Evolutionary conservation across 2,329 filamentous ascomycete genomes (phyloP), one percentile per base, ranked within the genome.

Genomic region (Myriosclerotinia curreyana): DNA sequence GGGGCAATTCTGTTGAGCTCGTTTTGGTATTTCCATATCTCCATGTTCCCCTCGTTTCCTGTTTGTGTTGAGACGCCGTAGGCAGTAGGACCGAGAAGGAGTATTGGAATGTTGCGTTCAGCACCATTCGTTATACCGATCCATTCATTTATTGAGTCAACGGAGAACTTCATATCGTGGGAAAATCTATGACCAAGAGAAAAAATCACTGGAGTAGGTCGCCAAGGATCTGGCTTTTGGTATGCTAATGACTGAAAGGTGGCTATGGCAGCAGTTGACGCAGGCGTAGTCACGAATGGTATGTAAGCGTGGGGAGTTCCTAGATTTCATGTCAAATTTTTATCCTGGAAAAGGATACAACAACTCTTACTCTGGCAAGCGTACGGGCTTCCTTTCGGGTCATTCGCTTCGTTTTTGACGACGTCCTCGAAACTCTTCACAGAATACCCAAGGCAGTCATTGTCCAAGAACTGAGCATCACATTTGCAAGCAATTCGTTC

Each of bases 41-140:
- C 64, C 22, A 60, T 46, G 42, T 68, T 68, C 22, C 50, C 63
- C 3, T 51, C 58, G 3, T 64, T 66, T 8, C 36, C 42, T 36
- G 60, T 15, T 28, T 46, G 11, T 50, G 63, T 65, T 9, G 59
- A 55, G 12, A 61, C 9, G 34, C 66, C 64, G 11, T 61, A 42
- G 8, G 76, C 75, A 31, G 73, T 74, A 28, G 77, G 78, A 6
- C 77, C 75, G 20, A 80, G 64, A 74, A 78, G 78, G 22, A 80
- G 74, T 67, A 79, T 77, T 5, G 78, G 77, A 3, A 75, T 75
- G 44, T 76, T 77, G 15, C 75, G 73, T 64, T 73, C 71, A 14
- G 74, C 76, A 34, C 69, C 67, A 60, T 74, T 70, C 11, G 77
- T 75, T 5, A 78, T 66, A 12, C 66, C 65, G 25, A 75, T 69